phyloP scores from a whole-genome alignment of 2,329 filamentous ascomycete genomes.

The Zymoseptoria pseudotritici region DNA sequence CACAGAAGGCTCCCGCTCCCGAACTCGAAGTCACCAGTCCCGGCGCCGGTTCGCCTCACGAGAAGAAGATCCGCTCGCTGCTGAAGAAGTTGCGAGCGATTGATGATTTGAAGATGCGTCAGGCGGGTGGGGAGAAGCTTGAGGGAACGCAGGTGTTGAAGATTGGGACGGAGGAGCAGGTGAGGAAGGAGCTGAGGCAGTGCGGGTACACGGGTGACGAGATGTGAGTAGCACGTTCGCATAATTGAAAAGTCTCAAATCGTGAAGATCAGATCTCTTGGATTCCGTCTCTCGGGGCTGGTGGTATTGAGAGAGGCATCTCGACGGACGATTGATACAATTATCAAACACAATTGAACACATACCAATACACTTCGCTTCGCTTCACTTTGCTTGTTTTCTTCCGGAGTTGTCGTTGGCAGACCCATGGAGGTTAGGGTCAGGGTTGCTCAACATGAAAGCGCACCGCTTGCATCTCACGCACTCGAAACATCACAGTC shows the following conservation, averaged over 20 bases:
- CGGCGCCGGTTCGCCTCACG: conserved; percentile 59
- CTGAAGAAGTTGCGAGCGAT: conserved; percentile 98
- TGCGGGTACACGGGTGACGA: conserved; percentile 23
- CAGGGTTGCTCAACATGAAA: too few species aligned
- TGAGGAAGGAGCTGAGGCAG: conserved; percentile 66
- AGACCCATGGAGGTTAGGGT: too few species aligned
- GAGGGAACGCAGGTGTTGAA: conserved; percentile 99
- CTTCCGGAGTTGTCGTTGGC: too few species aligned
- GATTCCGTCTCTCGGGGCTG: not conserved
- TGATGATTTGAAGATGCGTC: conserved; percentile 94
- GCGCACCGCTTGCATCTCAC: too few species aligned
- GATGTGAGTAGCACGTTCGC: not conserved
- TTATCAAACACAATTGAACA: too few species aligned
- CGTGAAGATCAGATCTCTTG: not conserved
- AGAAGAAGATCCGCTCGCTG: conserved; percentile 89
- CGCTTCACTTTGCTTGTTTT: too few species aligned
- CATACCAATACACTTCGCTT: too few species aligned
- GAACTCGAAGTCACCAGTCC: conserved; percentile 50
- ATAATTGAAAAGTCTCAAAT: not conserved
- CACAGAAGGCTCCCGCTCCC: conserved; percentile 26
- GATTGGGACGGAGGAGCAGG: conserved; percentile 78
- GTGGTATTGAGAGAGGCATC: not conserved
- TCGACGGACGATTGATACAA: too few species aligned
- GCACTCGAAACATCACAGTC: too few species aligned
- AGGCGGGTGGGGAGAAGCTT: conserved; percentile 88